Percentiles rank a stretch among this genome's conserved stretches.
Evolutionary conservation across 1,284 basidiomycete species (phyloP).

Genomic region (Mixia osmundae): DNA sequence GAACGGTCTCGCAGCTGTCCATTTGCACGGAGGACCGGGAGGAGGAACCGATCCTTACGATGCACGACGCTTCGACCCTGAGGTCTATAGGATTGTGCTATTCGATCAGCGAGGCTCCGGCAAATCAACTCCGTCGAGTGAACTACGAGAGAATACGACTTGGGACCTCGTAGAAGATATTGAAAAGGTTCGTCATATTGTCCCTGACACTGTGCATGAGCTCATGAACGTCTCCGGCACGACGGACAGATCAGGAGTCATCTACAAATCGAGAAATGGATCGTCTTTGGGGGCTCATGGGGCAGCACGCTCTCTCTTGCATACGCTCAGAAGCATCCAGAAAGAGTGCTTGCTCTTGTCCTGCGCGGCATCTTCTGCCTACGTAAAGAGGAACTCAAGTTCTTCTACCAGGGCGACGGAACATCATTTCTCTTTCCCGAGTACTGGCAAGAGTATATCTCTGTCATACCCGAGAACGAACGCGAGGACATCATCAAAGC

Average conservation of each 20-base stretch:
- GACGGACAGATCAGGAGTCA: constrained; percentile 2
- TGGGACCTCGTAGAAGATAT: constrained; percentile 84
- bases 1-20: constrained; percentile 32
- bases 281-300: constrained; percentile 65
- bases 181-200: constrained; percentile 54
- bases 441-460: constrained; percentile 52
- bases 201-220: no score
- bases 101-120: constrained; percentile 71
- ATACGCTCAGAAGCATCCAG: constrained; percentile 67
- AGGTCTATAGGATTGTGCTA: constrained; percentile 42
- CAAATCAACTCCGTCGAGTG: constrained; percentile 61
- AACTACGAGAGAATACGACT: constrained; percentile 66
- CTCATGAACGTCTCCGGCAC: constrained; percentile 1
- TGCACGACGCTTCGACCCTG: constrained; percentile 53
- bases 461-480: constrained; percentile 54
- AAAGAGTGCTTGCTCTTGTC: constrained; percentile 51
- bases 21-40: constrained; percentile 38
- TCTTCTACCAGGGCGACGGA: constrained; percentile 59
- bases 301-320: constrained; percentile 72
- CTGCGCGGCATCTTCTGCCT: constrained; percentile 81
- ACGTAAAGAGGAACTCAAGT: constrained; percentile 57
- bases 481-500: constrained; percentile 54
- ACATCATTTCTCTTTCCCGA: constrained; percentile 47
- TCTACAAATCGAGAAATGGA: constrained; percentile 41
- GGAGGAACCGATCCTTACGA: constrained; percentile 2